phyloP scores from a whole-genome alignment of 2,329 filamentous ascomycete species.

The Daldinia eschscholtzii region DNA sequence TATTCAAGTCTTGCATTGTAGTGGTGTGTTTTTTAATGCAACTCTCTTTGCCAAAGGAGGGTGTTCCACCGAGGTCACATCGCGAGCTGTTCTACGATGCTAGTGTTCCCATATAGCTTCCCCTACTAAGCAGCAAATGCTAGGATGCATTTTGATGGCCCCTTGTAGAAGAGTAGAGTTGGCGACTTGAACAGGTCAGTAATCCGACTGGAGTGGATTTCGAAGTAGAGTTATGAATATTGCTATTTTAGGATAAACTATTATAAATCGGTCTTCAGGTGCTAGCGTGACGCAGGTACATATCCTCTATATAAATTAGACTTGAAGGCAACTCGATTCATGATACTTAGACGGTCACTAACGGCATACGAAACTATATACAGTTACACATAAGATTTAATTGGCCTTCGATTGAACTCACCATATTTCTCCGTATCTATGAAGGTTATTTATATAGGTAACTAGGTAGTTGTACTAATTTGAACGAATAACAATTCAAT shows the following conservation, averaged over 20 bases:
- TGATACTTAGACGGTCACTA: not conserved
- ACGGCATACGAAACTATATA: not conserved
- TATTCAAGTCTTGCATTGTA: not conserved
- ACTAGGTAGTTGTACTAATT: too few species aligned
- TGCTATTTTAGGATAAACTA: not conserved
- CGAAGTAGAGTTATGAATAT: not conserved
- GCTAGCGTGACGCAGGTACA: not conserved
- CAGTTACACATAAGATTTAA: not conserved
- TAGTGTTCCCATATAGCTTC: not conserved
- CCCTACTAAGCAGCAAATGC: not conserved
- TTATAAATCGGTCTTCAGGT: not conserved
- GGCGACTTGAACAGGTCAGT: not conserved
- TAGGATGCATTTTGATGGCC: not conserved
- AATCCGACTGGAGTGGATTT: not conserved
- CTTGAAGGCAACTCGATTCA: too few species aligned
- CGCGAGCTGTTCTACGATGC: not conserved
- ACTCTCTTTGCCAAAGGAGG: conserved; percentile 31
- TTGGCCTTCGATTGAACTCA: not conserved
- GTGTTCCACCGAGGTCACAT: conserved; percentile 34
- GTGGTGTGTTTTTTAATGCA: conserved; percentile 14
- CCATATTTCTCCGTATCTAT: too few species aligned
- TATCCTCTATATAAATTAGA: too few species aligned
- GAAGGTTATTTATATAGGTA: too few species aligned
- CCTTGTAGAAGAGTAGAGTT: not conserved
- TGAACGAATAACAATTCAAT: too few species aligned